phyloP scores from a whole-genome alignment of 257 asterid genomes.

The Nicotiana tabacum region DNA sequence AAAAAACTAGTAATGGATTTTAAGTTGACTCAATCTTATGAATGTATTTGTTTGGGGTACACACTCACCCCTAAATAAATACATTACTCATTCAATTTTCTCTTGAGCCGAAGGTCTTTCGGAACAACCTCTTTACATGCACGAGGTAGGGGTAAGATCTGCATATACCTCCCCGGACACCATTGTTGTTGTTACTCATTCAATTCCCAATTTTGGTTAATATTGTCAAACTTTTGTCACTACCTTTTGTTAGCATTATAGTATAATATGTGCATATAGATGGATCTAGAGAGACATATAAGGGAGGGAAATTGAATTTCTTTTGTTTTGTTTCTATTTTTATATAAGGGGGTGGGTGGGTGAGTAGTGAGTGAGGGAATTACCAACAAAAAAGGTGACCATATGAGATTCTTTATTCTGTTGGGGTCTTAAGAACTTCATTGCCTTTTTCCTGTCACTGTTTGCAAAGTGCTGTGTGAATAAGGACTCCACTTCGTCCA shows the following conservation, averaged over 20 bases:
- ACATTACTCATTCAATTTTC: not conserved
- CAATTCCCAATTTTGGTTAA: not conserved
- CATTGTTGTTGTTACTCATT: too few species aligned
- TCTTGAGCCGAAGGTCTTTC: too few species aligned
- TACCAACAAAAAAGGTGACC: slow-evolving; percentile 92
- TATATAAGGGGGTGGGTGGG: not conserved
- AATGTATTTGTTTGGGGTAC: not conserved
- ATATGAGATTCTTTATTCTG: slow-evolving; percentile 78
- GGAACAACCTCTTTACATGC: too few species aligned
- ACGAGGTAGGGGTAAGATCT: too few species aligned
- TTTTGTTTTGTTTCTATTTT: not conserved
- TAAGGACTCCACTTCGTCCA: slow-evolving; percentile 98
- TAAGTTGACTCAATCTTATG: not conserved
- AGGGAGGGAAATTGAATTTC: not conserved
- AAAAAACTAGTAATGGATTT: not conserved
- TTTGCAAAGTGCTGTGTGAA: slow-evolving; percentile 92
- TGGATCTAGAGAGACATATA: not conserved
- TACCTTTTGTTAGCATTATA: not conserved
- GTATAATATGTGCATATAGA: not conserved
- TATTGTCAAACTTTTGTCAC: not conserved
- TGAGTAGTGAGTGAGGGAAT: not conserved
- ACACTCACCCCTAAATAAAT: not conserved
- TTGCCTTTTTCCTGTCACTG: slow-evolving; percentile 82
- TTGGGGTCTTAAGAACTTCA: slow-evolving; percentile 89
- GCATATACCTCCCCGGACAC: accelerated